These are phyloP conservation scores for Pluteus cervinus DNA, from an alignment of 768 basidiomycete genomes.

Conservation along the genomic window DNA sequence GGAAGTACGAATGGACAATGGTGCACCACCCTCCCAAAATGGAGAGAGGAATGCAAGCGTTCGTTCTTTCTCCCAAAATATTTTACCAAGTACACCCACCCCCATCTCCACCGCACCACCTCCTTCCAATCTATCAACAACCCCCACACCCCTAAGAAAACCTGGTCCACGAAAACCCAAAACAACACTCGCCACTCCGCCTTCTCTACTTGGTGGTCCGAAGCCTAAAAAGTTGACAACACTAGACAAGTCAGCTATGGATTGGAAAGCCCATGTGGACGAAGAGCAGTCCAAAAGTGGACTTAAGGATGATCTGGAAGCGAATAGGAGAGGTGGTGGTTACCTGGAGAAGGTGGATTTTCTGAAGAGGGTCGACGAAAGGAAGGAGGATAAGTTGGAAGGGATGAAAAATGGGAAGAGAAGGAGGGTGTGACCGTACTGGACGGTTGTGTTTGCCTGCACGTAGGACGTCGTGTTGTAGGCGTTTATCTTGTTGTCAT, in stretches of 20 bases:
- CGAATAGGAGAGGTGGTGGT: conserved; percentile 67
- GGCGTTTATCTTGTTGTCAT: no score
- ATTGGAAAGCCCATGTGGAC: conserved; percentile 75
- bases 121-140: conserved; percentile 6
- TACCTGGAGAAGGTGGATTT: conserved; percentile 87
- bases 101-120: not conserved
- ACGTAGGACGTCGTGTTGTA: no score
- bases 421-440: conserved; percentile 22
- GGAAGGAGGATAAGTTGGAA: conserved; percentile 62
- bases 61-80: no score
- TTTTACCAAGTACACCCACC: not conserved
- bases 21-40: no score
- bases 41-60: no score
- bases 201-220: conserved; percentile 34
- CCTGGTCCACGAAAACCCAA: conserved; percentile 67
- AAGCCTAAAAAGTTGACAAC: conserved; percentile 78
- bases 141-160: conserved; percentile 26
- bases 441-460: no score
- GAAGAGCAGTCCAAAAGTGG: conserved; percentile 31
- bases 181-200: conserved; percentile 47
- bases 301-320: conserved; percentile 67
- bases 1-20: no score
- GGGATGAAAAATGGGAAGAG: conserved; percentile 52
- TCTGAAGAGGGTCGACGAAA: conserved; percentile 65
- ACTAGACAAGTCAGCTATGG: conserved; percentile 82